Conservation (phyloP, 441 rosid species). For the Brassica hybrid region DNA sequence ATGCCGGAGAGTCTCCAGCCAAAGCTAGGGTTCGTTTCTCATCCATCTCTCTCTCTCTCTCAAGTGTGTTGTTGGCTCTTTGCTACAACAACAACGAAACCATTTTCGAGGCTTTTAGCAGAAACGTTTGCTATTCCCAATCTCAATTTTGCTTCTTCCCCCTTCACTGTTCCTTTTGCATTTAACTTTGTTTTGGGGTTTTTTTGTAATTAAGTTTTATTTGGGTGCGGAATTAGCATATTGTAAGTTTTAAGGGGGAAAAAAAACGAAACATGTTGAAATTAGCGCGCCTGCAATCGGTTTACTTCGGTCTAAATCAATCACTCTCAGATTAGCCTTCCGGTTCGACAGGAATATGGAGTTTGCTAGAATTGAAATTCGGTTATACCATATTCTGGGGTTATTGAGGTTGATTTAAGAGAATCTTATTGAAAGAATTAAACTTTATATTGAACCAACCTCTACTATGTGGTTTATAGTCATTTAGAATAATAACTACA, state of each 20-base stretch:
- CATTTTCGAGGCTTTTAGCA: slow-evolving; percentile 6
- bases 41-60: slow-evolving; percentile 32
- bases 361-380: not conserved
- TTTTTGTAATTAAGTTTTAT: not conserved
- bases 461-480: not conserved
- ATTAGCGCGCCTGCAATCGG: not conserved
- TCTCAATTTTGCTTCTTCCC: slow-evolving; percentile 28
- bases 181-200: not conserved
- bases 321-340: not conserved
- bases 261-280: not conserved
- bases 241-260: not conserved
- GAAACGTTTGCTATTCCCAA: slow-evolving; percentile 30
- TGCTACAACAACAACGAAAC: slow-evolving; percentile 25
- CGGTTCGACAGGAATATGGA: not conserved
- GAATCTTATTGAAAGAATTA: not conserved
- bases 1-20: slow-evolving; percentile 55
- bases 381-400: not conserved
- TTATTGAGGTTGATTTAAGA: not conserved
- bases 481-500: no score
- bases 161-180: not conserved
- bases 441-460: not conserved
- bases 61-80: slow-evolving; percentile 12
- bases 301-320: slow-evolving; percentile 2
- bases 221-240: not conserved
- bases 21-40: slow-evolving; percentile 51